A percentile compares a stretch with the other conserved stretches of the same genome.
Conservation (phyloP, 768 basidiomycete genomes). For the Infundibulicybe gibba region DNA sequence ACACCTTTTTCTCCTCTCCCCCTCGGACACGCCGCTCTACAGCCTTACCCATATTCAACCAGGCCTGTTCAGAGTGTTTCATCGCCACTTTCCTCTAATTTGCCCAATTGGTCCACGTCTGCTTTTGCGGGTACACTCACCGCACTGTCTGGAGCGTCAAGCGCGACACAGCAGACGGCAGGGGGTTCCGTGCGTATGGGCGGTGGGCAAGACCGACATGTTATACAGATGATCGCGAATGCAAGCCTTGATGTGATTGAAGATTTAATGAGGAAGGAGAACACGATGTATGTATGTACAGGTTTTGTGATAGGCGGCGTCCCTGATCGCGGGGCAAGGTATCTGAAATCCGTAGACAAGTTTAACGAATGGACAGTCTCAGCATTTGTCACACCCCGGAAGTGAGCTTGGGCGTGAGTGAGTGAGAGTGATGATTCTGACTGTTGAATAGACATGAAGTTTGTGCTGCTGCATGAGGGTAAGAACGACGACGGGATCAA, state of each 20-base stretch:
- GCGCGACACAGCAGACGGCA: conserved; percentile 63
- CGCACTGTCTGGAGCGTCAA: conserved; percentile 81
- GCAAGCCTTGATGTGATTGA: conserved; percentile 94
- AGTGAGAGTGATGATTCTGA: conserved; percentile 9
- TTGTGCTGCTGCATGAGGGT: conserved; percentile 88
- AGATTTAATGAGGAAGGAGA: conserved; percentile 84
- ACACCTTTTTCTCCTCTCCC: conserved; percentile 84
- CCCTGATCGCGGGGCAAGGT: conserved; percentile 50
- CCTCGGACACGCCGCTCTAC: conserved; percentile 85
- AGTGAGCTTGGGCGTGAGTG: conserved; percentile 53
- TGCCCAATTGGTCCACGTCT: conserved; percentile 89
- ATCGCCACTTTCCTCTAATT: conserved; percentile 74
- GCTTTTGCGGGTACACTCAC: conserved; percentile 89
- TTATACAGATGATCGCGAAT: conserved; percentile 99
- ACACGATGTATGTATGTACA: conserved; percentile 58
- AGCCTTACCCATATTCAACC: conserved; percentile 76
- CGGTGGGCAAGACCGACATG: conserved; percentile 85
- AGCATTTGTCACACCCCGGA: conserved; percentile 90
- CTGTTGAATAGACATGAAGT: conserved; percentile 77
- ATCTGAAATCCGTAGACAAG: conserved; percentile 91
- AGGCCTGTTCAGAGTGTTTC: conserved; percentile 59
- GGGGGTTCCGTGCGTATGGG: conserved; percentile 69
- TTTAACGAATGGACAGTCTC: conserved; percentile 99
- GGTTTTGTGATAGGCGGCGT: conserved; percentile 7
- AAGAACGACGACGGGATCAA: conserved; percentile 98